A percentile compares a stretch with the other conserved stretches of the same genome.
Conservation (phyloP, 2,329 filamentous ascomycete genomes). For the Alternaria sp. region DNA sequence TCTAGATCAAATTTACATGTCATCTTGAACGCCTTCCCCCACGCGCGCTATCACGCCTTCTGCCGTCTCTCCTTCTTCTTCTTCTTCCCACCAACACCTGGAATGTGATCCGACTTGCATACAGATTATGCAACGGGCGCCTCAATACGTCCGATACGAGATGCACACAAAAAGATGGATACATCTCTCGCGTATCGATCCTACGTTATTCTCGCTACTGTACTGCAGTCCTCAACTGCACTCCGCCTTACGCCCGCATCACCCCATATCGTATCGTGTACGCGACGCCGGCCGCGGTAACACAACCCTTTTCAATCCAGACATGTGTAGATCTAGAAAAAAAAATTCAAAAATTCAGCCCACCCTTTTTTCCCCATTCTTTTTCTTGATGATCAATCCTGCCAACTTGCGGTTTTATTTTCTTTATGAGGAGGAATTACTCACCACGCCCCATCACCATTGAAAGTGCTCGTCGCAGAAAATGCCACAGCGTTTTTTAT, state of each 20-base stretch:
- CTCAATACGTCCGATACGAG: not conserved
- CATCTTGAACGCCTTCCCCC: not conserved
- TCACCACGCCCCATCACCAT: too few relatives aligned
- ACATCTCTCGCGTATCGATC: constrained; percentile 4
- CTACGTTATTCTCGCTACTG: constrained; percentile 2
- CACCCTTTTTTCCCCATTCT: too few relatives aligned
- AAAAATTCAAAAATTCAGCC: too few relatives aligned
- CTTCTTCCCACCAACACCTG: not conserved
- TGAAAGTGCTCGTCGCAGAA: too few relatives aligned
- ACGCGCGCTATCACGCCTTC: not conserved
- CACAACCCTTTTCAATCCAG: too few relatives aligned
- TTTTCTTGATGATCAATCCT: too few relatives aligned
- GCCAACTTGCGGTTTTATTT: too few relatives aligned
- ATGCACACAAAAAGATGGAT: not conserved
- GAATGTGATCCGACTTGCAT: constrained; percentile 7
- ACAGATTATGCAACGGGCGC: constrained; percentile 4
- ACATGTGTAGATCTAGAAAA: too few relatives aligned
- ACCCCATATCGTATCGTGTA: too few relatives aligned
- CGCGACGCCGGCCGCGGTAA: too few relatives aligned
- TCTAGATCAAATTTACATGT: not conserved
- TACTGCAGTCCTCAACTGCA: not conserved
- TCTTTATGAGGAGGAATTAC: too few relatives aligned
- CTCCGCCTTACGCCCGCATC: constrained; percentile 4
- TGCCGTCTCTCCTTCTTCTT: not conserved
- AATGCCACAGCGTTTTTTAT: too few relatives aligned